These are phyloP conservation scores for Sherardia arvensis DNA, from an alignment of 257 asterid genomes.

Conservation along the genomic window DNA sequence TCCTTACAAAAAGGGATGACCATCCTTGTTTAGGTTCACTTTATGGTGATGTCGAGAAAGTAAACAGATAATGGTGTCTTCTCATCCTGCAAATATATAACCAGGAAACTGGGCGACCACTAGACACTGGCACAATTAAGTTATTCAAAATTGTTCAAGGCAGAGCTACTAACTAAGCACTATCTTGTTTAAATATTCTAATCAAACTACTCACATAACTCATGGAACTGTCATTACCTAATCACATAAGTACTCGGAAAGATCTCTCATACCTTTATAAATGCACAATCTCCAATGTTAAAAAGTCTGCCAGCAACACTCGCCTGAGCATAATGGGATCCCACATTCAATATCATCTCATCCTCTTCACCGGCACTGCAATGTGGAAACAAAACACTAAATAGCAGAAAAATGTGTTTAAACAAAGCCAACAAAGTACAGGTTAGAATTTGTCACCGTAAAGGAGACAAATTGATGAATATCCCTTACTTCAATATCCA, in stretches of 20 bases:
- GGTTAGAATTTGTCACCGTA: conserved; percentile 27
- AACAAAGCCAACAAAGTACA: conserved; percentile 16
- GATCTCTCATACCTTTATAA: conserved; percentile 46
- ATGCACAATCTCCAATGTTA: conserved; percentile 66
- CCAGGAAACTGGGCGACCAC: neutral
- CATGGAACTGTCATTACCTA: neutral
- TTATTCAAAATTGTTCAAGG: neutral
- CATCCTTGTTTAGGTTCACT: neutral
- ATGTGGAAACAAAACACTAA: conserved; percentile 17
- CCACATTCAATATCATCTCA: conserved; percentile 65
- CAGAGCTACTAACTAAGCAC: neutral
- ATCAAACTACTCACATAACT: neutral
- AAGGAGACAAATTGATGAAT: conserved; percentile 27
- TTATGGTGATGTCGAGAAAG: neutral
- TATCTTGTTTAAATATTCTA: neutral
- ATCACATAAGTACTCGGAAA: neutral
- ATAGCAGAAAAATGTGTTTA: conserved; percentile 2
- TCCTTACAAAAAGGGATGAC: neutral
- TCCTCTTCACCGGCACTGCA: conserved; percentile 74
- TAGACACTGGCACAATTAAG: neutral
- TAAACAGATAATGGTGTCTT: neutral
- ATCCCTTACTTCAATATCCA: conserved; percentile 76
- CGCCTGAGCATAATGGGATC: conserved; percentile 81
- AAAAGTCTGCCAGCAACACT: conserved; percentile 36
- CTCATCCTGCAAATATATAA: neutral